A percentile compares a stretch with the other conserved stretches of the same genome.
Conservation (phyloP, 164 flowering plant genomes). For the Annona squamosa region DNA sequence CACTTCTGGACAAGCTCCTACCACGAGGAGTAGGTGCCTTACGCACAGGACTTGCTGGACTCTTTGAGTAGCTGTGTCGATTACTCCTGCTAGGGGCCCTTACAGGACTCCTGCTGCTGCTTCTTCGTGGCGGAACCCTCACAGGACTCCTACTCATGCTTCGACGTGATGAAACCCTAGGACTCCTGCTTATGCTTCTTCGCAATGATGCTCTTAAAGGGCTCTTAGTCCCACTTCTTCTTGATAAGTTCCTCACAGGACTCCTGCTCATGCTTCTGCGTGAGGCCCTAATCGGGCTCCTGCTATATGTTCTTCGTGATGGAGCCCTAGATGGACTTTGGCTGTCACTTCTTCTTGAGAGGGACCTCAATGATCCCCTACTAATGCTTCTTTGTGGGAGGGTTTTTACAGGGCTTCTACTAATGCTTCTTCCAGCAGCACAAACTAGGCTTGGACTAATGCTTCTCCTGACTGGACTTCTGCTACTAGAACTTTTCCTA, state of each 20-base stretch:
- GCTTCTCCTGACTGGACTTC: constrained; percentile 45
- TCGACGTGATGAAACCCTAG: constrained; percentile 29
- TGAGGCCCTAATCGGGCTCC: constrained; percentile 35
- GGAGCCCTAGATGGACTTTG: constrained; percentile 38
- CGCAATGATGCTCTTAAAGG: constrained; percentile 23
- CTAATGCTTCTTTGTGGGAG: constrained; percentile 36
- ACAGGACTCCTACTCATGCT: constrained; percentile 41
- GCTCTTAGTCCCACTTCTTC: constrained; percentile 21
- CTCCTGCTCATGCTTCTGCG: constrained; percentile 36
- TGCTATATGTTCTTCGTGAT: constrained; percentile 30
- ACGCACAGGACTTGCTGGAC: constrained; percentile 50
- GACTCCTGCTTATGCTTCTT: constrained; percentile 43
- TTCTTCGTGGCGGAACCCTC: constrained; percentile 29
- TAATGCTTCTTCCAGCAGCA: constrained; percentile 32
- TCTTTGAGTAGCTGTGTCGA: constrained; percentile 62
- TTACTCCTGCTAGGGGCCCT: constrained; percentile 40
- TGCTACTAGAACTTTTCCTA: constrained; percentile 38
- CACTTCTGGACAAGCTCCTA: constrained; percentile 78
- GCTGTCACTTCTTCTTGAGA: constrained; percentile 32
- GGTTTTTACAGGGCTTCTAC: constrained; percentile 42
- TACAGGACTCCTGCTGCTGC: constrained; percentile 39
- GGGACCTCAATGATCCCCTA: constrained; percentile 33
- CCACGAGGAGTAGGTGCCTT: constrained; percentile 58
- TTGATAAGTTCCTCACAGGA: constrained; percentile 24
- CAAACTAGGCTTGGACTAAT: constrained; percentile 38